Evolutionary conservation across 2,329 filamentous ascomycete species (phyloP).

Genomic region (Pseudogymnoascus sp.): DNA sequence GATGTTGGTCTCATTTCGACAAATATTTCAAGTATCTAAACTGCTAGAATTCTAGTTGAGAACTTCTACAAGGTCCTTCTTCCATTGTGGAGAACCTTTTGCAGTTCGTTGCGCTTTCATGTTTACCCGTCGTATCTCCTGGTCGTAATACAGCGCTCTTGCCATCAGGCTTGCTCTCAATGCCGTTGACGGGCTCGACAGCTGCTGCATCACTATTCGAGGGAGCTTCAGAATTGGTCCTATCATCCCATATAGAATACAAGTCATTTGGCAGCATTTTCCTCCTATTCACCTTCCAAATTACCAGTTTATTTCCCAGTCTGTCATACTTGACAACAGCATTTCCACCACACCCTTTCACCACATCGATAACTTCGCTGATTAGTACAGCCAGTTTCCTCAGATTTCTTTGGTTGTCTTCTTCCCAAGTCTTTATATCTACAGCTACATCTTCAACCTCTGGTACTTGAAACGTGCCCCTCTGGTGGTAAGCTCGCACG

Average conservation of each 20-base stretch:
- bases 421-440: constrained; percentile 31
- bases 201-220: not conserved
- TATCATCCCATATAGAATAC: constrained; percentile 24
- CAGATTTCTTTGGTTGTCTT: constrained; percentile 26
- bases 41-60: not conserved
- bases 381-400: constrained; percentile 29
- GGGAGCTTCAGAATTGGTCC: not conserved
- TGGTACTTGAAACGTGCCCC: constrained; percentile 30
- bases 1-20: not conserved
- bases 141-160: not conserved
- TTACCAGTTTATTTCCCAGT: constrained; percentile 20
- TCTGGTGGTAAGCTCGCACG: constrained; percentile 36
- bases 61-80: not conserved
- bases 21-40: not conserved
- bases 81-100: not conserved
- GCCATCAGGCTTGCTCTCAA: not conserved
- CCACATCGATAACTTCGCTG: constrained; percentile 23
- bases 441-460: constrained; percentile 31
- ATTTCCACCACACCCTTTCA: constrained; percentile 24
- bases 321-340: constrained; percentile 23
- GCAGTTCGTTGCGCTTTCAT: not conserved
- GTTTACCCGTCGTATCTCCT: not conserved
- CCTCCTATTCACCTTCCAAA: constrained; percentile 19
- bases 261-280: constrained; percentile 28
- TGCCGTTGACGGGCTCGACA: not conserved